Evolutionary conservation across 2,329 filamentous ascomycete genomes (phyloP), one percentile per base, ranked within the genome.

Genomic region (Calonectria ilicicola): DNA sequence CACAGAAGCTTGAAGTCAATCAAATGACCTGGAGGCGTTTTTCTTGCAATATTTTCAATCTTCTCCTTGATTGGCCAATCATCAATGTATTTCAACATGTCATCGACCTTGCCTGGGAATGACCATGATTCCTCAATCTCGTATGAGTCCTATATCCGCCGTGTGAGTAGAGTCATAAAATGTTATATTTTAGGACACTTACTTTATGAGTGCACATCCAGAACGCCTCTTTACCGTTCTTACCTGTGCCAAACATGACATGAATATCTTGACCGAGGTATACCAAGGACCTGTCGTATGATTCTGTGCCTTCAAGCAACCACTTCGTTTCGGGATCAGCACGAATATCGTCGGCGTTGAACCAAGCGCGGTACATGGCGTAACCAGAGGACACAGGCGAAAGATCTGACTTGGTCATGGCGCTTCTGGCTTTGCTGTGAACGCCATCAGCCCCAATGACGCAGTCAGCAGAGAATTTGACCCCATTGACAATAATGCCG

Each of bases 91-190:
- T 60, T 60, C 14, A 60, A 3, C 53, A 60, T 60, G 21, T 60
- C 53, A 17, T 42, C 53, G 23, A 60, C 53, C 17, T 40, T 40
- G 14, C 53, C 53, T 2, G 53, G 53, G 21, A 60, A 60, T 38
- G 53, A 60, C 53, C 53, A 60, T 8, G 53, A 60, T 60, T 60
- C 53, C 19, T 60, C 53, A 17, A 60, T 60, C 38, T 60, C 53
- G n/a, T 60, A 60, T 3, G 53, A 40, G 35, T 60, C 53, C 32
- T 60, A 9, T 6, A 14, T 19, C 21, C 14, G 8, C 3, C 19
- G 12, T 23, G 35, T 60, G 12, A 60, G 53, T 12, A 23, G 10
- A 40, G 3, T 10, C 2, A 7, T 17, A 5, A 9, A 2, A 19
- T 15, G 5, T 4, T 6, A 2, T 23, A 23, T 7, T 60, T 6